These are phyloP conservation scores for Thelonectria blattea DNA, from an alignment of 2,329 filamentous ascomycete species.

Conservation along the genomic window DNA sequence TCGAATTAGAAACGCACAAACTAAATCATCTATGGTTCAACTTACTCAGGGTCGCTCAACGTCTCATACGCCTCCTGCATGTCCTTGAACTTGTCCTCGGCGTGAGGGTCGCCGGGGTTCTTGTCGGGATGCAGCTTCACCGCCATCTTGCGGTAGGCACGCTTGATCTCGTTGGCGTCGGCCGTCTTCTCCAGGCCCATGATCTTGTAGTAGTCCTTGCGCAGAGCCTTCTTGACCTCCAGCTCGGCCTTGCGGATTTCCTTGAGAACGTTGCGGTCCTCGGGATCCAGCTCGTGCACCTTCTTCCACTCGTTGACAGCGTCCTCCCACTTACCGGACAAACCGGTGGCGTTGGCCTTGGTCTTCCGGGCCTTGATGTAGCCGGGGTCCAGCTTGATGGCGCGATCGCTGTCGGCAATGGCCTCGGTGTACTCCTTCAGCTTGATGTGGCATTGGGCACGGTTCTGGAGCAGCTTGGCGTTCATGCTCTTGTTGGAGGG, in stretches of 20 bases:
- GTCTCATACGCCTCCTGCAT: conserved; percentile 97
- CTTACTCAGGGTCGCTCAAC: conserved; percentile 89
- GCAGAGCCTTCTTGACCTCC: conserved; percentile 95
- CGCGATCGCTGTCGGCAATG: conserved; percentile 84
- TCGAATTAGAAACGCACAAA: conserved; percentile 43
- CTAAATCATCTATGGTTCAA: conserved; percentile 34
- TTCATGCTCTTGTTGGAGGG: conserved; percentile 90
- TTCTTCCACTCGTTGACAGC: conserved; percentile 88
- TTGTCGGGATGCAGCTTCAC: conserved; percentile 97
- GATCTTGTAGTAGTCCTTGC: conserved; percentile 99
- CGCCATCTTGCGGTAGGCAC: conserved; percentile 93
- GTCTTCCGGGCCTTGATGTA: conserved; percentile 95
- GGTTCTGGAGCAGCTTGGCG: conserved; percentile 92
- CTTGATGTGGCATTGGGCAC: conserved; percentile 82
- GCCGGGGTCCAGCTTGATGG: conserved; percentile 78
- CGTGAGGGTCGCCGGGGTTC: conserved; percentile 84
- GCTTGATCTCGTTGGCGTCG: conserved; percentile 86
- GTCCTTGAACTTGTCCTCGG: conserved; percentile 95
- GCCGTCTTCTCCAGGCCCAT: conserved; percentile 87
- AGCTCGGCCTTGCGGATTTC: conserved; percentile 91
- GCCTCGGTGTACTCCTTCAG: conserved; percentile 84
- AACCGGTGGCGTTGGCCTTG: conserved; percentile 86
- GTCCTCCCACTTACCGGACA: conserved; percentile 89
- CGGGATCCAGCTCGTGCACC: conserved; percentile 81
- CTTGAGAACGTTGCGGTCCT: conserved; percentile 79